Evolutionary conservation across 768 basidiomycete species (phyloP).

Genomic region (Sutorius australiensis): DNA sequence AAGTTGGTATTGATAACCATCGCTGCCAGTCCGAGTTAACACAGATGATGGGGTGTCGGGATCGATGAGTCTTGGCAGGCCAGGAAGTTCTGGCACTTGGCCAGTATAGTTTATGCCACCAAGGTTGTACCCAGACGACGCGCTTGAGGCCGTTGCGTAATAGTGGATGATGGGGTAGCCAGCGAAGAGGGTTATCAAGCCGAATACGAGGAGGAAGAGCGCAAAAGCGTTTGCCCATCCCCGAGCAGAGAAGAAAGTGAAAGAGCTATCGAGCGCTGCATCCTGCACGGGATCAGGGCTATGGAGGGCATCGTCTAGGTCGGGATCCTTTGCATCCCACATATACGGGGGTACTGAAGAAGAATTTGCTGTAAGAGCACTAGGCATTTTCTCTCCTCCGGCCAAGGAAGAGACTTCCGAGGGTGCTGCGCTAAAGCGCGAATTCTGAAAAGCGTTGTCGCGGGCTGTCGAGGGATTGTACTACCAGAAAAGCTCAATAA

Average conservation of each 20-base stretch:
- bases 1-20: slow-evolving; percentile 76
- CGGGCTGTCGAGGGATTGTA: slow-evolving; percentile 50
- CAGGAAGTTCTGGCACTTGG: slow-evolving; percentile 75
- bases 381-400: slow-evolving; percentile 35
- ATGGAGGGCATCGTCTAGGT: slow-evolving; percentile 87
- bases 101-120: slow-evolving; percentile 80
- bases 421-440: slow-evolving; percentile 56
- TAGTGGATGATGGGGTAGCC: slow-evolving; percentile 82
- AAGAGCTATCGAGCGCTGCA: slow-evolving; percentile 52
- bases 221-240: slow-evolving; percentile 81
- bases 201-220: slow-evolving; percentile 62
- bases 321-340: slow-evolving; percentile 79
- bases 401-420: slow-evolving; percentile 42
- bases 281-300: slow-evolving; percentile 80
- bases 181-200: slow-evolving; percentile 76
- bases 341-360: slow-evolving; percentile 66
- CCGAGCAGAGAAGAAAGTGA: slow-evolving; percentile 73
- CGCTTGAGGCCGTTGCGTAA: slow-evolving; percentile 31
- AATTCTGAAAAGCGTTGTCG: slow-evolving; percentile 42
- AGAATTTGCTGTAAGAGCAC: slow-evolving; percentile 39
- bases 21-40: slow-evolving; percentile 57
- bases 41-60: slow-evolving; percentile 61
- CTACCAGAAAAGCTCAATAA: slow-evolving; percentile 31
- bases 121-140: slow-evolving; percentile 67
- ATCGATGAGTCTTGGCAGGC: slow-evolving; percentile 72